These are phyloP conservation scores for Colletotrichum siamense DNA, from an alignment of 2,329 filamentous ascomycete species.

Conservation along the genomic window DNA sequence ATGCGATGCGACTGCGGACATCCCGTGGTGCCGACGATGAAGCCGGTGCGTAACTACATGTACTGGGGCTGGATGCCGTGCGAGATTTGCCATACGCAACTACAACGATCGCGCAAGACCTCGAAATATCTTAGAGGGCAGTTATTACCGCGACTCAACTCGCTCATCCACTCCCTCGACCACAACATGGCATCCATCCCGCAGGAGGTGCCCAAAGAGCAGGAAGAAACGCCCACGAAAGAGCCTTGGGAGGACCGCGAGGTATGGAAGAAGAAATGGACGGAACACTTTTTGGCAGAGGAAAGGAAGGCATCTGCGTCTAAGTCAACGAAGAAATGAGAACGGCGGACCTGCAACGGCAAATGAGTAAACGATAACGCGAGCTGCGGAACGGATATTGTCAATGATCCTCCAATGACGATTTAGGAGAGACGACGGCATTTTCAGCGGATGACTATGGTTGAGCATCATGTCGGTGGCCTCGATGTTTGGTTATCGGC, in stretches of 20 bases:
- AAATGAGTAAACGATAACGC: background rate
- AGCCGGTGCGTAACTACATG: constrained; percentile 15
- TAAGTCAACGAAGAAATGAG: constrained; percentile 10
- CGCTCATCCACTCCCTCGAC: constrained; percentile 19
- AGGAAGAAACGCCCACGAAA: constrained; percentile 13
- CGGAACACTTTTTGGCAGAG: constrained; percentile 11
- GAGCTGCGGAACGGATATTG: background rate
- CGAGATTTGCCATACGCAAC: constrained; percentile 19
- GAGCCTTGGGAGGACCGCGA: constrained; percentile 21
- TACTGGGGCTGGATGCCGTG: constrained; percentile 17
- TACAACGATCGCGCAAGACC: constrained; percentile 13
- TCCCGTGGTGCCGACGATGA: constrained; percentile 32
- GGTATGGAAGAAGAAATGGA: constrained; percentile 21
- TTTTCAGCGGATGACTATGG: background rate
- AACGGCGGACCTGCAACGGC: background rate
- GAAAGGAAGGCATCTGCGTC: constrained; percentile 11
- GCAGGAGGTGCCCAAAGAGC: constrained; percentile 14
- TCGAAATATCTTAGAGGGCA: constrained; percentile 15
- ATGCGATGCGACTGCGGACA: constrained; percentile 37
- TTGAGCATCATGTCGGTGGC: background rate
- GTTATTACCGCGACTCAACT: constrained; percentile 16
- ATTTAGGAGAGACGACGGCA: background rate
- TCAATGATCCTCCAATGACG: background rate
- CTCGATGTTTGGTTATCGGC: background rate
- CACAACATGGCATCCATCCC: constrained; percentile 22